Base-by-base conservation (phyloP, 1,284 basidiomycete genomes). In the Chiua sp. region DNA sequence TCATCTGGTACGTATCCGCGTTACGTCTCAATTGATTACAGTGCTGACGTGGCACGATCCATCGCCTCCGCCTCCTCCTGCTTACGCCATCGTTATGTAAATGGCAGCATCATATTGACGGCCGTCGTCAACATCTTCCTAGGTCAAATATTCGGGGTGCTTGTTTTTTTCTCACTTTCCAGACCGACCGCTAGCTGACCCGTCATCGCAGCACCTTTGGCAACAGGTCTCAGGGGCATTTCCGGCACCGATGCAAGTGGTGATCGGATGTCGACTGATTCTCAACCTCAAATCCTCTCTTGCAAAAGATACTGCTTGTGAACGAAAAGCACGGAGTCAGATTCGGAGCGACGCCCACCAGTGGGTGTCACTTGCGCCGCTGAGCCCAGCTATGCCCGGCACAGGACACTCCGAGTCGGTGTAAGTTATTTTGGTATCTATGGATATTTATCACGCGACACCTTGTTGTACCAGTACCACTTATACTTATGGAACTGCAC, bases 1-100 rank as follows among this genome's bases (percentile, higher is more conserved):
- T 68, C 46, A 7, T 61, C 32, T 64, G 64, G 66, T 68, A 47
- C n/a, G 68, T 13, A 22, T 10, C 7, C 11, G 22, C 30, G 16
- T 26, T 8, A 32, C 32, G 20, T 42, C 28, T 30, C 7, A 18
- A 32, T 50, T 10, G 18, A 33, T 42, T n/a, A 22, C 10, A 46
- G 26, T 8, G 23, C 26, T 42, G 44, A 39, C 13, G 16, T 48
- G 42, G 42, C 44, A 26, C 28, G 23, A 39, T 23, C 3, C 47
- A 35, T 35, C 13, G 22, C 15, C 18, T 26, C 22, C 35, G 6
- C 32, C 3, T 50, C 26, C n/a, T 30, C 3, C 15, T 6, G 42
- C 6, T 48, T 30, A 32, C 4, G 20, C 6, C 26, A 20, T 37
- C 3, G 3, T 37, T n/a, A 6, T 16, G 5, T 20, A 20, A 44